These are phyloP conservation scores for Hyparrhenia diplandra DNA, from an alignment of 176 grass and related monocot species.

Conservation along the genomic window DNA sequence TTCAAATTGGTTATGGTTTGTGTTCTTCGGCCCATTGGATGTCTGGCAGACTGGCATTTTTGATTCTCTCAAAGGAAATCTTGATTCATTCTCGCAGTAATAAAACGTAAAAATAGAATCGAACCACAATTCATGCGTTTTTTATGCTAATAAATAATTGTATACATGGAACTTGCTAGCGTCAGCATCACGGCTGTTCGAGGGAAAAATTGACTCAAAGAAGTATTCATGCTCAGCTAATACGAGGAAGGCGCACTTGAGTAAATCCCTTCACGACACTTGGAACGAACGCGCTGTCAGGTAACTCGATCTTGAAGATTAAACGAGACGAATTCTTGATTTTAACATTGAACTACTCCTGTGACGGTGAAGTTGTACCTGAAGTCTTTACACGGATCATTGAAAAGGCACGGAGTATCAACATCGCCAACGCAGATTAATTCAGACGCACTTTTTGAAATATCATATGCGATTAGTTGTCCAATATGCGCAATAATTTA, in stretches of 20 bases:
- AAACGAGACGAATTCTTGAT: not conserved
- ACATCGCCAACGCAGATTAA: not conserved
- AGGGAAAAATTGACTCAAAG: not conserved
- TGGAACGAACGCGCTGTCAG: not conserved
- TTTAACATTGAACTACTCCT: not conserved
- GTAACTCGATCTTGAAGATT: not conserved
- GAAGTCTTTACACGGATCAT: not conserved
- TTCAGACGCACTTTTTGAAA: not conserved
- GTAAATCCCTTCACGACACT: not conserved
- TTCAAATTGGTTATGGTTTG: not conserved
- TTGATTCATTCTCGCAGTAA: not conserved
- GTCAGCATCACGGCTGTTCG: not conserved
- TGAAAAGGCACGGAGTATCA: not conserved
- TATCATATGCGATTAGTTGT: not conserved
- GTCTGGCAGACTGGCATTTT: too few relatives aligned
- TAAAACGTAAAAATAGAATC: too few relatives aligned
- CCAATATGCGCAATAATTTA: not conserved
- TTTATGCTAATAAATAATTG: too few relatives aligned
- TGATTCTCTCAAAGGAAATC: not conserved
- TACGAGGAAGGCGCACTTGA: not conserved
- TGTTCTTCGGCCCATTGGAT: not conserved
- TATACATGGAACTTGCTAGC: not conserved
- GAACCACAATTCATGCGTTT: too few relatives aligned
- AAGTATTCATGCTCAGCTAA: not conserved
- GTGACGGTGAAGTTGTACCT: not conserved